Evolutionary conservation across 192 early-diverging fungal genomes (phyloP).

Genomic region (Mortierella claussenii): DNA sequence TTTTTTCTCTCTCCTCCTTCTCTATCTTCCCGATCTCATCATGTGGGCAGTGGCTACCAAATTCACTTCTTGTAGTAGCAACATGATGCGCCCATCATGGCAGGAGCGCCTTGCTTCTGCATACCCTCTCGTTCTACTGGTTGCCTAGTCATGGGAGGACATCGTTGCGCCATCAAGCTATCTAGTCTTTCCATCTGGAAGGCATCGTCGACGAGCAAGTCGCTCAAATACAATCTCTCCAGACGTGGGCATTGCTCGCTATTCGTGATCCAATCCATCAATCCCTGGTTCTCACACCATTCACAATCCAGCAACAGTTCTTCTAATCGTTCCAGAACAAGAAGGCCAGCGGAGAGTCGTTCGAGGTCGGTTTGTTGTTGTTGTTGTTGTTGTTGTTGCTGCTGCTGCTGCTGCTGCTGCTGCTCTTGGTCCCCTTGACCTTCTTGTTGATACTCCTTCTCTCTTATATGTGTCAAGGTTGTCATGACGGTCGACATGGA

Average conservation of each 20-base stretch:
- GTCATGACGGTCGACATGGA: background rate
- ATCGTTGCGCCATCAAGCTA: background rate
- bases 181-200: slow-evolving; percentile 1
- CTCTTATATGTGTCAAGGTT: background rate
- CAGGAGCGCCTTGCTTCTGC: too few species aligned
- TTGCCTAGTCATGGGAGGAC: background rate
- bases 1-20: too few species aligned
- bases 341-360: background rate
- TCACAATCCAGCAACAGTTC: slow-evolving; percentile 12
- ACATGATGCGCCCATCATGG: too few species aligned
- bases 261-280: slow-evolving; percentile 7
- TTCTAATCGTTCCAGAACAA: slow-evolving; percentile 5
- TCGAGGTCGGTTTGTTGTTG: too few species aligned
- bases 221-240: slow-evolving; percentile 1
- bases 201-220: background rate
- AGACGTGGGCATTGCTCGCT: background rate
- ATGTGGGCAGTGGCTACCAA: too few species aligned
- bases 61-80: too few species aligned
- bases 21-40: too few species aligned
- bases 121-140: background rate
- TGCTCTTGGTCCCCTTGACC: background rate
- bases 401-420: background rate
- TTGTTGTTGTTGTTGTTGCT: background rate
- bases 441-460: background rate
- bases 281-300: slow-evolving; percentile 14